Evolutionary conservation across 1,139 yeast genomes (phyloP).

Genomic region (Spencermartinsiella ligniputridi): DNA sequence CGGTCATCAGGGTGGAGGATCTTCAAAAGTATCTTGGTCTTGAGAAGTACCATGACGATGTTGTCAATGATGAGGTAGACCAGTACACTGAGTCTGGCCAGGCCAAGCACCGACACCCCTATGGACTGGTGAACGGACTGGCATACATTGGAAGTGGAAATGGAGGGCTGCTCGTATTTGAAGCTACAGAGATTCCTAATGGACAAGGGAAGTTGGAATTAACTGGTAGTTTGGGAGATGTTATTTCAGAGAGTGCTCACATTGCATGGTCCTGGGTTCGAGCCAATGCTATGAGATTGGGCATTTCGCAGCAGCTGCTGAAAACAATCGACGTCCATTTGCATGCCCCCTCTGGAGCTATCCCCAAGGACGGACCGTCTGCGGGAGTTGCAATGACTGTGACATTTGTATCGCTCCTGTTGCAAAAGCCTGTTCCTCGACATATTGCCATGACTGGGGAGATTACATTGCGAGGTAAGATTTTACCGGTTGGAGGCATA

Average conservation of each 20-base stretch:
- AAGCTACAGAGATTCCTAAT: slow-evolving; percentile 64
- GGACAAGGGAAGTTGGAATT: slow-evolving; percentile 49
- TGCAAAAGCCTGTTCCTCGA: slow-evolving; percentile 62
- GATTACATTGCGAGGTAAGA: slow-evolving; percentile 78
- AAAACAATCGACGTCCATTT: slow-evolving; percentile 64
- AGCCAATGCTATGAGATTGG: slow-evolving; percentile 45
- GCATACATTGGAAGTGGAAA: slow-evolving; percentile 87
- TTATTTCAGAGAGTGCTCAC: slow-evolving; percentile 75
- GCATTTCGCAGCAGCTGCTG: slow-evolving; percentile 34
- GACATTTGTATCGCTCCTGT: slow-evolving; percentile 66
- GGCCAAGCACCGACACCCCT: slow-evolving; percentile 37
- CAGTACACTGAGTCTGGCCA: slow-evolving; percentile 26
- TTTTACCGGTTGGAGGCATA: slow-evolving; percentile 86
- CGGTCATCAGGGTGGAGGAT: slow-evolving; percentile 30
- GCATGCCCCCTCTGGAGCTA: slow-evolving; percentile 87
- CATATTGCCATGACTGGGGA: slow-evolving; percentile 92
- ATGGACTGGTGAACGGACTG: slow-evolving; percentile 85
- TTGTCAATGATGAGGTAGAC: slow-evolving; percentile 34
- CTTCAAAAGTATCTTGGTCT: slow-evolving; percentile 45
- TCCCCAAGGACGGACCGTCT: slow-evolving; percentile 88
- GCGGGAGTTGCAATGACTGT: slow-evolving; percentile 91
- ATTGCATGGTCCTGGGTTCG: slow-evolving; percentile 74
- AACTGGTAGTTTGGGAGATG: slow-evolving; percentile 84
- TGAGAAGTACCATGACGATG: slow-evolving; percentile 37
- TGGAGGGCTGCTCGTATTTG: slow-evolving; percentile 79